Percentiles rank a stretch among this genome's conserved stretches.
These are phyloP conservation scores for Xylaria longipes DNA, from an alignment of 495 filamentous ascomycete species.

Conservation along the genomic window DNA sequence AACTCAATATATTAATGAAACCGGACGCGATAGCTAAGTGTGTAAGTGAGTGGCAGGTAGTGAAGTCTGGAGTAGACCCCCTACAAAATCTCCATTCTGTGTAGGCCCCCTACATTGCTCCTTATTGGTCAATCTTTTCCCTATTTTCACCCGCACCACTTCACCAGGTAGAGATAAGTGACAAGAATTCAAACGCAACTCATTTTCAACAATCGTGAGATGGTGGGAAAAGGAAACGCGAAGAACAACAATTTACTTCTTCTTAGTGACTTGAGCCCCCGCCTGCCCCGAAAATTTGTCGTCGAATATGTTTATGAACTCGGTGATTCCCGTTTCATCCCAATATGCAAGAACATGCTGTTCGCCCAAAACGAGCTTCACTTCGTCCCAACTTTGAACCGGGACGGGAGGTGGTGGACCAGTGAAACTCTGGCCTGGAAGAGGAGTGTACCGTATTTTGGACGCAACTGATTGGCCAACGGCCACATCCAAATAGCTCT, in stretches of 20 bases:
- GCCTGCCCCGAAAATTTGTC: background rate
- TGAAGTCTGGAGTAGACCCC: too few species aligned
- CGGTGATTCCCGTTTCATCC: background rate
- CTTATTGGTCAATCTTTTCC: too few species aligned
- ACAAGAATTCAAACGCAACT: background rate
- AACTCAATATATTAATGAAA: too few species aligned
- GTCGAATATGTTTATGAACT: background rate
- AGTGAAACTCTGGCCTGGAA: conserved; percentile 1
- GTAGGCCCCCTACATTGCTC: too few species aligned
- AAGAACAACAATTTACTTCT: background rate
- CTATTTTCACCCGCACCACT: too few species aligned
- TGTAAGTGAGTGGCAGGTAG: too few species aligned
- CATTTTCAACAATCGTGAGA: background rate
- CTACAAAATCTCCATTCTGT: too few species aligned
- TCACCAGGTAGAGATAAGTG: background rate
- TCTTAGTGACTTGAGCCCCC: background rate
- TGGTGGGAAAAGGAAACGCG: background rate
- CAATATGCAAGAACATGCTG: conserved; percentile 14
- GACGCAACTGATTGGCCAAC: background rate
- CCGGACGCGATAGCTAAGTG: too few species aligned
- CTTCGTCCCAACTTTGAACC: background rate
- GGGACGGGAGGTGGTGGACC: background rate
- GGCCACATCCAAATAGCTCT: background rate
- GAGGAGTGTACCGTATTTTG: conserved; percentile 2
- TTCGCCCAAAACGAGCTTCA: background rate